These are phyloP conservation scores for Voacanga thouarsii DNA, from an alignment of 257 asterid species.

Conservation along the genomic window DNA sequence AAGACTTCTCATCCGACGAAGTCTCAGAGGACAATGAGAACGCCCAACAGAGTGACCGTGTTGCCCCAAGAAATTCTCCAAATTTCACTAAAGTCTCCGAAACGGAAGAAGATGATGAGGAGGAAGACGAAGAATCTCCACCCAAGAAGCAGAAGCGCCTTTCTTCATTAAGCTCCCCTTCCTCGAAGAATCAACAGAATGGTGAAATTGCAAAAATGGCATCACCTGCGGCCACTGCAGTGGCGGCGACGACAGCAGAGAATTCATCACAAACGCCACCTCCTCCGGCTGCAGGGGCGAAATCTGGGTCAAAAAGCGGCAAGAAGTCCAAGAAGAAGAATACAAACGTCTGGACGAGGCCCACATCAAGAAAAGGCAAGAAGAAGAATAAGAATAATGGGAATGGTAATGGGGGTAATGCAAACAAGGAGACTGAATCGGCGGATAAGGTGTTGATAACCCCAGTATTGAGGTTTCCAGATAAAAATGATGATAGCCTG, in stretches of 20 bases:
- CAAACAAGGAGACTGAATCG: constrained; percentile 34
- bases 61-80: constrained; percentile 14
- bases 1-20: constrained; percentile 41
- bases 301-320: constrained; percentile 30
- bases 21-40: constrained; percentile 30
- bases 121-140: constrained; percentile 51
- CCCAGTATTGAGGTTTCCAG: constrained; percentile 79
- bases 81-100: constrained; percentile 38
- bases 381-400: constrained; percentile 64
- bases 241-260: constrained; percentile 7
- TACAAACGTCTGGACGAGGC: constrained; percentile 70
- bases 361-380: constrained; percentile 71
- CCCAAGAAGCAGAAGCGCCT: constrained; percentile 62
- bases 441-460: constrained; percentile 69
- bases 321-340: constrained; percentile 80
- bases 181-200: background rate
- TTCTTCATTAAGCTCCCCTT: constrained; percentile 24
- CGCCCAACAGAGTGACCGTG: background rate
- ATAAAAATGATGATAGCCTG: constrained; percentile 65
- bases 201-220: constrained; percentile 35
- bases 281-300: background rate
- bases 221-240: constrained; percentile 24
- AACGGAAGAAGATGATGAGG: constrained; percentile 42
- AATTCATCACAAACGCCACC: constrained; percentile 15
- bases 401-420: constrained; percentile 23